Evolutionary conservation across 805 yeast species (phyloP).

Genomic region (Starmerella sp.): DNA sequence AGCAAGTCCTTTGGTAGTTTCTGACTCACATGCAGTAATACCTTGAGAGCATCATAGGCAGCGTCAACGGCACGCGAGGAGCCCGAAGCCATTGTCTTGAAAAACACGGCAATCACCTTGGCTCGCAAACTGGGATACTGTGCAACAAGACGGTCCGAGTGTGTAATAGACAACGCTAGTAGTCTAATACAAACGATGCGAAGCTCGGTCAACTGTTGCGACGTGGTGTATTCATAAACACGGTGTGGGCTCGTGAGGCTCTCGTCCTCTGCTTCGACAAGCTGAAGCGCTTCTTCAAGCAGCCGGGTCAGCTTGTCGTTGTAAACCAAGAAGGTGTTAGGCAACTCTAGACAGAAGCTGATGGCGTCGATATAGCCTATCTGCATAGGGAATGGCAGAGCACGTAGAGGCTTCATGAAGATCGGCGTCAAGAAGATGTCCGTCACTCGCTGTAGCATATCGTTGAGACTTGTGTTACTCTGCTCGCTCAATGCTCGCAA

Average conservation of each 20-base stretch:
- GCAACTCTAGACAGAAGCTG: conserved; percentile 76
- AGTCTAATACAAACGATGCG: conserved; percentile 83
- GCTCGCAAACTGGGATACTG: conserved; percentile 54
- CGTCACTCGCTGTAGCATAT: conserved; percentile 73
- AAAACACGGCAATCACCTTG: conserved; percentile 82
- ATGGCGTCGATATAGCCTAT: conserved; percentile 96
- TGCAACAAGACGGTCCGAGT: conserved; percentile 65
- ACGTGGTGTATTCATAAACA: conserved; percentile 72
- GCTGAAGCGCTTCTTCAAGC: conserved; percentile 77
- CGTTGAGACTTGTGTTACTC: conserved; percentile 56
- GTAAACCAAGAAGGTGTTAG: conserved; percentile 69
- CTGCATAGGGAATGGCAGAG: conserved; percentile 96
- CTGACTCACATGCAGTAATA: conserved; percentile 64
- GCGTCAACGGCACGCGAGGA: conserved; percentile 85
- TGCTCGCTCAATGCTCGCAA: conserved; percentile 57
- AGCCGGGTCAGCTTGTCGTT: conserved; percentile 81
- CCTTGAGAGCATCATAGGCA: conserved; percentile 77
- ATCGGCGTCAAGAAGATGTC: conserved; percentile 79
- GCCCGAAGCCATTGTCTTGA: conserved; percentile 78
- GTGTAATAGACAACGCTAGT: conserved; percentile 66
- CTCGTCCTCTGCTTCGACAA: conserved; percentile 97
- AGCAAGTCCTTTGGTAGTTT: conserved; percentile 85
- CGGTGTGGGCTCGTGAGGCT: conserved; percentile 80
- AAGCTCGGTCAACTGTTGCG: conserved; percentile 76
- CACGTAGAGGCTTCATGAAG: conserved; percentile 92